Evolutionary conservation across 1,284 basidiomycete genomes (phyloP).

Genomic region (Spongispora temasekensis): DNA sequence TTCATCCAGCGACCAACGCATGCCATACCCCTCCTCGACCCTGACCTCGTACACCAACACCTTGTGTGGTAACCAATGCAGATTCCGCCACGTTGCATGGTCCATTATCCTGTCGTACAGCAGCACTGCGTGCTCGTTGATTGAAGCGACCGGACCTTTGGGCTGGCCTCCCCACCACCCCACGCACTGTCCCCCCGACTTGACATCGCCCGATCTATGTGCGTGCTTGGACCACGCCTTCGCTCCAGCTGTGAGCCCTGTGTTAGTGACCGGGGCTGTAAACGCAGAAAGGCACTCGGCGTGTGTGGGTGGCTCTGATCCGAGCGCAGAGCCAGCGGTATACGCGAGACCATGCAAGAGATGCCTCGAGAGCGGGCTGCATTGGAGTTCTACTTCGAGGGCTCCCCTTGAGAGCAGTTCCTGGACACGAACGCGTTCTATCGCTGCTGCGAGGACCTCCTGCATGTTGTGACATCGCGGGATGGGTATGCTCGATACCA

Average conservation of each 20-base stretch:
- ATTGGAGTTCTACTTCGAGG: constrained; percentile 12
- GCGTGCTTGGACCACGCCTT: constrained; percentile 63
- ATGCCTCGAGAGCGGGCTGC: constrained; percentile 42
- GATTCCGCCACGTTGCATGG: constrained; percentile 53
- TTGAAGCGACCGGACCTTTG: constrained; percentile 46
- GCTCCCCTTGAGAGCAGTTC: constrained; percentile 6
- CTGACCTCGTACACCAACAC: constrained; percentile 60
- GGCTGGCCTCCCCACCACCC: constrained; percentile 50
- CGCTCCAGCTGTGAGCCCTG: constrained; percentile 52
- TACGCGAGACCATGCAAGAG: constrained; percentile 53
- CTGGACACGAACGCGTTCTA: constrained; percentile 37
- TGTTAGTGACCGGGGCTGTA: constrained; percentile 42
- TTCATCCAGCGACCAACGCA: constrained; percentile 64
- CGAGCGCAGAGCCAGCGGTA: constrained; percentile 59
- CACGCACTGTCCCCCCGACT: constrained; percentile 11
- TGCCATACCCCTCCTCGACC: constrained; percentile 58
- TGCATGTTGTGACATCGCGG: constrained; percentile 46
- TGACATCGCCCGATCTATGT: constrained; percentile 43
- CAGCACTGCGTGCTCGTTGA: constrained; percentile 50
- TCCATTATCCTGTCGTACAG: constrained; percentile 54
- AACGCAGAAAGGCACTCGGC: constrained; percentile 52
- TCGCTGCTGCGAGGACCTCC: constrained; percentile 41
- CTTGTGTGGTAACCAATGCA: constrained; percentile 61
- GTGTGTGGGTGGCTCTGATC: constrained; percentile 40
- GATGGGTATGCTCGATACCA: constrained; percentile 8